Evolutionary conservation across 352 stramenopile genomes (phyloP), one percentile per base, ranked within the genome.

Genomic region (Phytophthora capsici): DNA sequence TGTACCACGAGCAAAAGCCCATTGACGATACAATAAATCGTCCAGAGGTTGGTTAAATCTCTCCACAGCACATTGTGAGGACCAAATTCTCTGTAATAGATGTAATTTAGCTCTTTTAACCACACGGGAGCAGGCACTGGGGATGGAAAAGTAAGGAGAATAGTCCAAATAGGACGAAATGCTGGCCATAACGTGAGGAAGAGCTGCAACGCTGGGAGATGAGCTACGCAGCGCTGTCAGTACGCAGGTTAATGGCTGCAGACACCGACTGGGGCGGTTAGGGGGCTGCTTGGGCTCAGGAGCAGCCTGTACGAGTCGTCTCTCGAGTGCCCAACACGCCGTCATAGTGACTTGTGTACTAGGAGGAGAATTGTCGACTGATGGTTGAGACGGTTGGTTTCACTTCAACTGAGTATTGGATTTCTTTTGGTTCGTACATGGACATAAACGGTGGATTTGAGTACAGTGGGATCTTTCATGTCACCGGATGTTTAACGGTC

Each of bases 151-250:
- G 30, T 14, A 14, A 0, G 22, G 17, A 2, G 67, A 71, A 25
- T 55, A 53, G 52, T 80, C 72, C 51, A 77, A 37, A 36, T 44
- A 80, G 16, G 44, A 32, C 10, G 60, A 71, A 5, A 80, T 62
- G 20, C 17, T 25, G 3, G 37, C 32, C 5, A 77, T 19, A 14
- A 73, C 65, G 30, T 80, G 68, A 1, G 64, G 57, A 3, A 80
- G 61, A 7, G 72, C 60, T 3, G 69, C 50, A 16, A 80, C 56
- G 6, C 17, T 38, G n/a, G 67, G 48, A 25, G 28, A 57, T 2
- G 49, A 38, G 23, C n/a, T 64, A 19, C 48, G 37, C 4, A 72
- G 49, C 2, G 57, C 52, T 1, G 36, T 14, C 0, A 17, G 20
- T 6, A 67, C 62, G 34, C 67, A 53, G 0, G 46, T 62, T 14